A percentile compares a stretch with the other conserved stretches of the same genome.
Evolutionary conservation across 345 rosid species (phyloP).

Genomic region (Corchorus olitorius): DNA sequence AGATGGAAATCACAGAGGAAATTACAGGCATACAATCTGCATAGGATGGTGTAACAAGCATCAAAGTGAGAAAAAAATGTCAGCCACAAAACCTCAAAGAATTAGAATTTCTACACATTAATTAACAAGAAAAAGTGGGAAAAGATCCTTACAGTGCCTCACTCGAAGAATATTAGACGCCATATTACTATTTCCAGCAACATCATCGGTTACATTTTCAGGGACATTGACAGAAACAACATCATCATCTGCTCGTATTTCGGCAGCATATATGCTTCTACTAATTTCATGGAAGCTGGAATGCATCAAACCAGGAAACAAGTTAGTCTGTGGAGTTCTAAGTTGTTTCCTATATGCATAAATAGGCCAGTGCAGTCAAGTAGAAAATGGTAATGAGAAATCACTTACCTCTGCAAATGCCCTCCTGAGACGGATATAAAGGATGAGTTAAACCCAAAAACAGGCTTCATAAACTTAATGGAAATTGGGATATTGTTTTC

Average conservation of each 20-base stretch:
- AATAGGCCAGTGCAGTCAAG: not conserved
- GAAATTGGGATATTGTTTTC: slow-evolving; percentile 54
- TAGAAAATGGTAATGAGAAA: slow-evolving; percentile 17
- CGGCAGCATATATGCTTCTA: slow-evolving; percentile 55
- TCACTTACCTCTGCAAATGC: slow-evolving; percentile 67
- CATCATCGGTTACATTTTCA: slow-evolving; percentile 79
- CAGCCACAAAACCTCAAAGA: not conserved
- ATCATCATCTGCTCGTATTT: slow-evolving; percentile 58
- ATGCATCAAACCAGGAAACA: slow-evolving; percentile 15
- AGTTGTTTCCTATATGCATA: not conserved
- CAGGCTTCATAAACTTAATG: slow-evolving; percentile 79
- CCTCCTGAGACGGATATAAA: slow-evolving; percentile 75
- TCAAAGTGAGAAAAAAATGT: slow-evolving; percentile 19
- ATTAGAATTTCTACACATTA: not conserved
- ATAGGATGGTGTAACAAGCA: slow-evolving; percentile 14
- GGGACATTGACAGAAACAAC: slow-evolving; percentile 59
- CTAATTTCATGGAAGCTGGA: slow-evolving; percentile 77
- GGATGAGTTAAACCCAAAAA: slow-evolving; percentile 84
- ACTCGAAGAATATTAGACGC: slow-evolving; percentile 77
- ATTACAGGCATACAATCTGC: slow-evolving; percentile 73
- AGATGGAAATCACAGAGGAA: slow-evolving; percentile 48
- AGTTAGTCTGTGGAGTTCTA: not conserved
- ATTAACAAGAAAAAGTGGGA: not conserved
- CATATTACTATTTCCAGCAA: slow-evolving; percentile 80
- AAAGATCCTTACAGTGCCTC: slow-evolving; percentile 64